Evolutionary conservation across 2,329 filamentous ascomycete species (phyloP), one percentile per base, ranked within the genome.

Genomic region (Trichophyton equinum): DNA sequence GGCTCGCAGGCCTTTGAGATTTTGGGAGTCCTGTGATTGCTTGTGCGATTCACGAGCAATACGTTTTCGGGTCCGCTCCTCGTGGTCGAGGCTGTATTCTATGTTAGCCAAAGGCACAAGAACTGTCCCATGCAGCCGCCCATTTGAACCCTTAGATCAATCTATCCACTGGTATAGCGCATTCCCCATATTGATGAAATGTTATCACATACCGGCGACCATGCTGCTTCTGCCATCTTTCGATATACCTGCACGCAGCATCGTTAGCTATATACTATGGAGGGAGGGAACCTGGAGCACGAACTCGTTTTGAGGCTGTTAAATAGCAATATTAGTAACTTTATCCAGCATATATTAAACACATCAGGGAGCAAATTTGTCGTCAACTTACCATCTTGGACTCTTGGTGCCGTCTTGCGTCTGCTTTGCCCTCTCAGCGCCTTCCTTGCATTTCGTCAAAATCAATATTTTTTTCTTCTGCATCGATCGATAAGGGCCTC

Each of bases 21-120:
- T 96, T 80, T 97, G 92, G 25, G 94, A 91, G 78, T 96, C 87
- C 72, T 94, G 82, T 58, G 88, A 94, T 61, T 84, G 84, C 77
- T 91, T 86, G 81, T 99, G 92, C 63, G 85, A 87, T 78, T 95
- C 89, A 78, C 94, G 87, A 63, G 94, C 94, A 64, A 84, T 79
- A 68, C 86, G 85, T 82, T 99, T 99, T 70, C 94, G 88, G 62
- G 80, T 79, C 67, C 91, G 86, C 78, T 99, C 94, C 71, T 96
- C 91, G 75, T 92, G 83, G 73, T 95, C 90, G 67, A 88, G 82
- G 63, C 85, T 80, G 66, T 44, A n/a, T 44, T 42, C 4, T 1
- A 44, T n/a, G n/a, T 55, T 36, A 55, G 51, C 27, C n/a, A 55
- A 55, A 38, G 3, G 13, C 77, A 75, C 62, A 75, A 71, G 67